Percentiles rank a stretch among this genome's conserved stretches.
These are phyloP conservation scores for Acanthamoeba lenticulata DNA, from an alignment of 208 protist genomes.

Conservation along the genomic window DNA sequence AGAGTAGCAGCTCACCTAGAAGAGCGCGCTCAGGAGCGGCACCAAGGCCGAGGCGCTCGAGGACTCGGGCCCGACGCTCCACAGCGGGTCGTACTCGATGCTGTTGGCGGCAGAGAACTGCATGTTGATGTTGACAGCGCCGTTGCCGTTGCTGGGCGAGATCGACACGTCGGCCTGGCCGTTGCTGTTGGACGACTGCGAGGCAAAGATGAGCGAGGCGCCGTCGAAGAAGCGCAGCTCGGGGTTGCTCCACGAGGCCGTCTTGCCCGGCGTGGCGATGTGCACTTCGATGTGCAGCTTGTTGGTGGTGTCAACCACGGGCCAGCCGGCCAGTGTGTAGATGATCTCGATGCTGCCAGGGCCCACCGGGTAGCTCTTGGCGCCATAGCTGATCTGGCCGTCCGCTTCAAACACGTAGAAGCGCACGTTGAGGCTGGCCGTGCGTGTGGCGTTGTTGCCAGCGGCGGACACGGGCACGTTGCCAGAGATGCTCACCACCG, in stretches of 20 bases:
- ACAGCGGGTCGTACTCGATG: constrained; percentile 22
- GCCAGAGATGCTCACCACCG: neutral
- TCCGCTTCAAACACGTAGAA: constrained; percentile 8
- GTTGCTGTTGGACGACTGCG: constrained; percentile 10
- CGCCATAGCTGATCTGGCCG: neutral
- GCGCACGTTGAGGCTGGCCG: constrained; percentile 4
- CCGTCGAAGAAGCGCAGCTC: constrained; percentile 33
- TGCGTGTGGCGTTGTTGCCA: neutral
- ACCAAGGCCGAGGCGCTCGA: neutral
- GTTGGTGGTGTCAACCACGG: neutral
- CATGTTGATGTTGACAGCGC: neutral
- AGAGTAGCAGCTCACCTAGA: too few relatives aligned
- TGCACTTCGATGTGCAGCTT: neutral
- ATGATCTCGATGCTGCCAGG: constrained; percentile 19
- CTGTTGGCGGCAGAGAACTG: constrained; percentile 6
- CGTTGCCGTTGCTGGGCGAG: neutral
- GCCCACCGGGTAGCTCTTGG: neutral
- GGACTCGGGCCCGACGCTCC: neutral
- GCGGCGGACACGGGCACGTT: neutral
- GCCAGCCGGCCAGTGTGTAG: constrained; percentile 6
- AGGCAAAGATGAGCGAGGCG: constrained; percentile 22
- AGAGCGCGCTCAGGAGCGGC: neutral
- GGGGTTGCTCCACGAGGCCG: neutral
- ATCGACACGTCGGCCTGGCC: neutral
- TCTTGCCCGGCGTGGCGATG: neutral